A percentile compares a stretch with the other conserved stretches of the same genome.
Evolutionary conservation across 495 filamentous ascomycete genomes (phyloP).

Genomic region (Mytilinidion resinicola): DNA sequence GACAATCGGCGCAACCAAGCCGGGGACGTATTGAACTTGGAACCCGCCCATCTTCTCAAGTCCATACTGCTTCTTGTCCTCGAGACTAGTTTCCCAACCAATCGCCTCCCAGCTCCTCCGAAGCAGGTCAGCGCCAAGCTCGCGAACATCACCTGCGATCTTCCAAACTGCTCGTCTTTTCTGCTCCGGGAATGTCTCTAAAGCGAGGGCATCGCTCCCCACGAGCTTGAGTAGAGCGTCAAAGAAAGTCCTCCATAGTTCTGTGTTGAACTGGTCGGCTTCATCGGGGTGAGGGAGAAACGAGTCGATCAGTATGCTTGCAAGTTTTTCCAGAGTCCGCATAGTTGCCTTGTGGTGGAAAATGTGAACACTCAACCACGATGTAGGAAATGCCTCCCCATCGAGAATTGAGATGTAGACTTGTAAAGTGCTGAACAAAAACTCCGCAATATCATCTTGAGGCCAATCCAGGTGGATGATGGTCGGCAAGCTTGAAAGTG

Average conservation of each 20-base stretch:
- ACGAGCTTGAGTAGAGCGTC: slow-evolving; percentile 82
- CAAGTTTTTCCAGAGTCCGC: slow-evolving; percentile 78
- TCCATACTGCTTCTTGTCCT: slow-evolving; percentile 67
- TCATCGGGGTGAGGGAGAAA: slow-evolving; percentile 85
- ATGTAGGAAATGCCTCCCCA: slow-evolving; percentile 81
- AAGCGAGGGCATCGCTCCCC: slow-evolving; percentile 75
- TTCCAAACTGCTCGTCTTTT: slow-evolving; percentile 96
- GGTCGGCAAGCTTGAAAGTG: slow-evolving; percentile 63
- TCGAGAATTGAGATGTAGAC: slow-evolving; percentile 84
- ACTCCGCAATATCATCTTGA: slow-evolving; percentile 65
- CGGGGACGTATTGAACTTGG: slow-evolving; percentile 96
- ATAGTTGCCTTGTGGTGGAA: slow-evolving; percentile 92
- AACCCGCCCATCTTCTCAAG: slow-evolving; percentile 86
- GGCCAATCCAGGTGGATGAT: slow-evolving; percentile 63
- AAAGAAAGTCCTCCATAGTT: slow-evolving; percentile 91
- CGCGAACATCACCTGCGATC: slow-evolving; percentile 92
- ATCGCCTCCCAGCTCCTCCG: slow-evolving; percentile 89
- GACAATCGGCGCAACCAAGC: slow-evolving; percentile 82
- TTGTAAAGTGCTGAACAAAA: slow-evolving; percentile 68
- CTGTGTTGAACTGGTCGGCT: slow-evolving; percentile 86
- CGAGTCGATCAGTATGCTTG: slow-evolving; percentile 65
- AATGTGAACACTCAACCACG: slow-evolving; percentile 89
- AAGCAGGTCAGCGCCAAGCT: slow-evolving; percentile 81
- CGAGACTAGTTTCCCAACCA: slow-evolving; percentile 84
- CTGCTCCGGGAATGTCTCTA: slow-evolving; percentile 96